Conservation (phyloP, 148 eudicot species). For the Vaccinium macrocarpon region DNA sequence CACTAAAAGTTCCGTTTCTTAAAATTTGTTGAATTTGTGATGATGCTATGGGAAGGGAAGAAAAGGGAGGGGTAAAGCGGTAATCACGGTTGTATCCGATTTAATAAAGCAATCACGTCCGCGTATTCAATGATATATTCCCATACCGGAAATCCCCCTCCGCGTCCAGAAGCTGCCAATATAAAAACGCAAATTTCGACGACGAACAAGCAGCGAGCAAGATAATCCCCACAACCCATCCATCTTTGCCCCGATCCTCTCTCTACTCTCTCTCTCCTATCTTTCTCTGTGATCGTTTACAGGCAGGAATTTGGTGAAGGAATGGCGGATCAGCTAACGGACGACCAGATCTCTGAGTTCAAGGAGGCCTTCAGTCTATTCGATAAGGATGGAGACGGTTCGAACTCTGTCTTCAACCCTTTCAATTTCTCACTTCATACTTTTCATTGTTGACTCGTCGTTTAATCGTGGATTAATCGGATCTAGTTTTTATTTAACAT, state of each 20-base stretch:
- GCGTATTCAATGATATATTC: neutral
- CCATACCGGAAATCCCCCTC: neutral
- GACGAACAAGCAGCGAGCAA: neutral
- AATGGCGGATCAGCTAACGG: slow-evolving; percentile 65
- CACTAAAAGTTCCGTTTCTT: no score
- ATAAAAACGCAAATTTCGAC: neutral
- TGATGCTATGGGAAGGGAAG: no score
- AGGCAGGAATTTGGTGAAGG: neutral
- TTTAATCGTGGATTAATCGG: neutral
- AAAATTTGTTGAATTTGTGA: no score
- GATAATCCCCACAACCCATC: neutral
- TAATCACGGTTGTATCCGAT: slow-evolving; percentile 5
- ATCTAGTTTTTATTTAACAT: neutral
- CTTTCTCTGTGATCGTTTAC: neutral
- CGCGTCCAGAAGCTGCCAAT: neutral
- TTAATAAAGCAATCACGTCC: slow-evolving; percentile 3
- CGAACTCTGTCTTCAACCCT: slow-evolving; percentile 11
- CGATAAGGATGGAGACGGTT: slow-evolving; percentile 73
- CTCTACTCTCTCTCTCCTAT: neutral
- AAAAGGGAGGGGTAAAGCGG: slow-evolving; percentile 6
- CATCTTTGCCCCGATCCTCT: neutral
- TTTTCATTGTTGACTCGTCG: neutral
- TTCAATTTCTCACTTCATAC: neutral
- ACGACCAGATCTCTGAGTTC: slow-evolving; percentile 72
- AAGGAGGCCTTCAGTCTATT: slow-evolving; percentile 69